Base-by-base conservation (phyloP, 1,139 yeast genomes). In the Yamadazyma jaroonii region DNA sequence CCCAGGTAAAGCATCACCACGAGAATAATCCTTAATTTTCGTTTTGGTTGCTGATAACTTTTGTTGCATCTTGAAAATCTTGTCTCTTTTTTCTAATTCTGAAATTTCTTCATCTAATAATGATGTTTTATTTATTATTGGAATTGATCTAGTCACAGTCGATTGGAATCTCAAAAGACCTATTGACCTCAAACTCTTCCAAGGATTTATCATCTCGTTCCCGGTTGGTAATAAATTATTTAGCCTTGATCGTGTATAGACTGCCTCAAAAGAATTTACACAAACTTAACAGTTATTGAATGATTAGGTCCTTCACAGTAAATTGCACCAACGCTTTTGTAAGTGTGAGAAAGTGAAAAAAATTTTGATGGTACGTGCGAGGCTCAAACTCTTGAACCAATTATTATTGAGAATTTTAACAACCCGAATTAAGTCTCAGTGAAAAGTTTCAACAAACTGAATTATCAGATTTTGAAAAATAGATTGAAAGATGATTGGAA, bases 41-140 rank as follows among this genome's bases (percentile, higher is more conserved):
- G 85, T 87, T 40, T 77, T 74, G 34, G 84, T 81, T 56, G 81
- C 77, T 40, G 86, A 76, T 47, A 87, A 72, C 57, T 82, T 84
- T 37, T 85, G 72, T 62, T 89, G 92, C 59, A 84, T 74, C 50
- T 77, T 77, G 54, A 81, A 79, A 45, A 79, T 72, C 42, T 70
- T 77, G 62, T 89, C 96, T 65, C 85, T 92, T 49, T 69, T 71
- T 64, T 89, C 97, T 59, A 89, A 72, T 27, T 81, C 88, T 6
- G 94, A 86, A 40, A 75, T 51, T 40, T 69, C 77, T 1, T 64
- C 46, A 24, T 57, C 60, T 13, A 25, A 15, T 22, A 20, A 24
- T 14, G 28, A 10, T 12, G 8, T 12, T 10, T 21, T 9, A 21
- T 32, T 32, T 3, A 13, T 31, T 7, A 14, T 17, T 13, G 39